Evolutionary conservation across 2,329 filamentous ascomycete species (phyloP).

Genomic region (Alternaria sp.): DNA sequence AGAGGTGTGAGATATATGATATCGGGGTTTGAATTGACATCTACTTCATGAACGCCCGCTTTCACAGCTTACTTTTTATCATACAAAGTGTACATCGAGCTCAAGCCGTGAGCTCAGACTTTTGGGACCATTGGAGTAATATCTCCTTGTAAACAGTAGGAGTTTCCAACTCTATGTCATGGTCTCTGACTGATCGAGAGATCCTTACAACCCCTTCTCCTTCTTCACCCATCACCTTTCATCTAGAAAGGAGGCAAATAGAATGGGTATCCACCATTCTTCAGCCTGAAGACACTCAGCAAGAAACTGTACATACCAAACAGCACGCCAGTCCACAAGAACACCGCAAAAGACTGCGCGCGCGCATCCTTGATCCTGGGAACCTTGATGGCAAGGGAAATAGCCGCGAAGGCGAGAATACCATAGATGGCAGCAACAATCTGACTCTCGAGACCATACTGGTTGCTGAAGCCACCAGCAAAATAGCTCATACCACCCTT

Average conservation of each 20-base stretch:
- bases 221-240: neutral
- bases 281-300: conserved; percentile 89
- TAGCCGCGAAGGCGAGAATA: conserved; percentile 86
- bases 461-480: conserved; percentile 89
- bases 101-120: neutral
- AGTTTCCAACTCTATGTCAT: neutral
- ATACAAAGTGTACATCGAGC: neutral
- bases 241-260: conserved; percentile 85
- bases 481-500: conserved; percentile 90
- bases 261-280: conserved; percentile 96
- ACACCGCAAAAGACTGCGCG: conserved; percentile 80
- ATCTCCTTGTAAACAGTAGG: rapidly evolving
- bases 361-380: conserved; percentile 83
- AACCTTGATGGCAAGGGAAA: conserved; percentile 89
- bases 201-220: neutral
- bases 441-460: conserved; percentile 94
- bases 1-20: neutral
- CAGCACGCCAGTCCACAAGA: conserved; percentile 80
- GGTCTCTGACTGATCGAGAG: no score
- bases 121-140: neutral
- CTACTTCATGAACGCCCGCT: neutral
- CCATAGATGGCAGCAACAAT: conserved; percentile 89
- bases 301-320: conserved; percentile 92
- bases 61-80: neutral
- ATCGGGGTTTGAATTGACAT: neutral